A percentile compares a stretch with the other conserved stretches of the same genome.
These are phyloP conservation scores for Smittium culicis DNA, from an alignment of 371 early-diverging fungal species.

Conservation along the genomic window DNA sequence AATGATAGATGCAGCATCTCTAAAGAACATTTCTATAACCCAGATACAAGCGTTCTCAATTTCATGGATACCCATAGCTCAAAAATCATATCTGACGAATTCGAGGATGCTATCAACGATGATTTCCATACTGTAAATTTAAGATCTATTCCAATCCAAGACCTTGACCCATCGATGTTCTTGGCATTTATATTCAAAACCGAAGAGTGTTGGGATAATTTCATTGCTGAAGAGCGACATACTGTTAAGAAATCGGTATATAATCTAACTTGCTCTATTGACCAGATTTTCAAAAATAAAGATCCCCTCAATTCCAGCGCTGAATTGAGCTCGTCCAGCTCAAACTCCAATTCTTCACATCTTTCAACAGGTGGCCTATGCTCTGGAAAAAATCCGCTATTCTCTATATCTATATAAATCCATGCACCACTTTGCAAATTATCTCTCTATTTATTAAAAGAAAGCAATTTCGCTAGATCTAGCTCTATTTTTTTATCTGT, in stretches of 20 bases:
- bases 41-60: neutral
- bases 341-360: neutral
- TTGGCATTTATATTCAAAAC: conserved; percentile 32
- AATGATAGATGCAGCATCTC: neutral
- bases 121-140: conserved; percentile 31
- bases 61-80: neutral
- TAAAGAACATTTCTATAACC: neutral
- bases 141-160: conserved; percentile 23
- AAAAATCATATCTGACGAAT: neutral
- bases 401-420: too few relatives aligned
- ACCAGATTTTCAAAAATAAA: neutral
- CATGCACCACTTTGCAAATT: too few relatives aligned
- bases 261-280: neutral
- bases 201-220: conserved; percentile 31
- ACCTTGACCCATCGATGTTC: conserved; percentile 33
- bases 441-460: too few relatives aligned
- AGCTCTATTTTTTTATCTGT: too few relatives aligned
- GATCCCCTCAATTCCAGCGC: too few relatives aligned
- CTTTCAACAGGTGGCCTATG: neutral
- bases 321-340: neutral
- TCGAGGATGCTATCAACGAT: conserved; percentile 9
- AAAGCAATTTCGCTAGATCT: too few relatives aligned
- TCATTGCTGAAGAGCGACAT: conserved; percentile 14
- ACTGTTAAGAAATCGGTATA: neutral
- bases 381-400: neutral